phyloP scores from a whole-genome alignment of 2,329 filamentous ascomycete genomes.

The Aspergillus sojae region DNA sequence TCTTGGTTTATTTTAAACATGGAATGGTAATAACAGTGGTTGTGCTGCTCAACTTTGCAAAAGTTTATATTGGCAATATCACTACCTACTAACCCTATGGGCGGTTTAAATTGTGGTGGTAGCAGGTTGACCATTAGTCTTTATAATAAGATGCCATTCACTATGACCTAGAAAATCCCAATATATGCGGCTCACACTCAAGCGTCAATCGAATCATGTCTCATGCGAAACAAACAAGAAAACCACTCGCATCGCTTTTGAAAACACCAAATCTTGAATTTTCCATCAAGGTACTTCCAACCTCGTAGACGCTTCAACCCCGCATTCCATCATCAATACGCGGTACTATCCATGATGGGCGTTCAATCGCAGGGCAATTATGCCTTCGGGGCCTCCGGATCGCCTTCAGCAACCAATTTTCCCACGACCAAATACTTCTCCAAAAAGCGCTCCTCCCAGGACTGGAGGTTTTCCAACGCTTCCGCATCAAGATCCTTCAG shows the following conservation, averaged over 20 bases:
- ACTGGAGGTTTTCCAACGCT: slow-evolving; percentile 78
- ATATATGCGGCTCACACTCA: background rate
- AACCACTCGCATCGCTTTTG: slow-evolving; percentile 3
- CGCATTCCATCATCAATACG: background rate
- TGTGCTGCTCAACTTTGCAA: background rate
- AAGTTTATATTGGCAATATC: background rate
- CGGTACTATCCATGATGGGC: background rate
- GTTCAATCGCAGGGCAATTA: slow-evolving; percentile 1
- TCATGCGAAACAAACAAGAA: background rate
- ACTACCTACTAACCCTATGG: background rate
- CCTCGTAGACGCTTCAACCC: background rate
- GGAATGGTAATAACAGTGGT: background rate
- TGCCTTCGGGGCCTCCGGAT: slow-evolving; percentile 42
- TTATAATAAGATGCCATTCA: background rate
- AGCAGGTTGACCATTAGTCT: background rate
- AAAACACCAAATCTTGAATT: background rate
- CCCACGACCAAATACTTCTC: slow-evolving; percentile 97
- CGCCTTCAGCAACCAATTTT: slow-evolving; percentile 70
- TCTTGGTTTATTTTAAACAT: background rate
- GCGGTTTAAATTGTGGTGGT: background rate
- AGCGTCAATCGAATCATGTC: background rate
- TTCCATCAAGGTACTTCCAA: background rate
- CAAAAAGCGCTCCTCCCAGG: slow-evolving; percentile 91
- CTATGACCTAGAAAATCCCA: background rate
- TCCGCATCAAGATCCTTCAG: slow-evolving; percentile 72